Base-by-base conservation (phyloP, 768 basidiomycete genomes). In the Mycena vitilis region DNA sequence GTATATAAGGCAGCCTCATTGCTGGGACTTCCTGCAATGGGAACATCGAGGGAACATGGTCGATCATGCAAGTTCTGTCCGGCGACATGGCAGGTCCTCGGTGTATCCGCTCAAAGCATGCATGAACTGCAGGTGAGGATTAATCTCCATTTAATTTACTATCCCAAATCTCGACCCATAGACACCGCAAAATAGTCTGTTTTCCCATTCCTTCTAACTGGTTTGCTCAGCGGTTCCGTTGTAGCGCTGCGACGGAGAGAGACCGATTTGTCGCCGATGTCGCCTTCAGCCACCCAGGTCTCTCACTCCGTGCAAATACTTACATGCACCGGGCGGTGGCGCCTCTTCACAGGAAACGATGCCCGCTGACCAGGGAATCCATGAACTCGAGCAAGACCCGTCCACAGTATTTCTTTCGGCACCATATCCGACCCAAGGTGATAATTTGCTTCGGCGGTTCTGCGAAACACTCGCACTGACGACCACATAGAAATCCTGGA, bases 181-280 rank as follows among this genome's bases (percentile, higher is more conserved):
- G 63, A 23, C 55, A 20, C 18, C 63, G 63, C 5, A 65, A 65
- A 37, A 58, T 65, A 11, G 63, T 57, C 4, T 12, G 63, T 40
- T 56, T 42, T 13, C 13, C 15, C 10, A 4, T 22, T 12, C 18
- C 7, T 23, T 9, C 2, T 25, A 34, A 30, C 2, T 5, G 4
- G 42, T 25, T 20, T 16, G 37, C 37, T 51, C 20, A 48, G 34
- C 10, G 10, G 15, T 2, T 20, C n/a, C n/a, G n/a, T 9, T 25
- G 3, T 25, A 65, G 63, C 15, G 63, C 37, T 65, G 63, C 37
- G 63, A 65, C 25, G 63, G 54, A 7, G 63, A 65, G 25, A 57
- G 63, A 23, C 63, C 63, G 2, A 18, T 65, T n/a, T 65, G 63
- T 42, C 47, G 45, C 51, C 63, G 47, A n/a, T 65, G 63, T 65